Base-by-base conservation (phyloP, 805 yeast species). In the Yarrowia keelungensis region DNA sequence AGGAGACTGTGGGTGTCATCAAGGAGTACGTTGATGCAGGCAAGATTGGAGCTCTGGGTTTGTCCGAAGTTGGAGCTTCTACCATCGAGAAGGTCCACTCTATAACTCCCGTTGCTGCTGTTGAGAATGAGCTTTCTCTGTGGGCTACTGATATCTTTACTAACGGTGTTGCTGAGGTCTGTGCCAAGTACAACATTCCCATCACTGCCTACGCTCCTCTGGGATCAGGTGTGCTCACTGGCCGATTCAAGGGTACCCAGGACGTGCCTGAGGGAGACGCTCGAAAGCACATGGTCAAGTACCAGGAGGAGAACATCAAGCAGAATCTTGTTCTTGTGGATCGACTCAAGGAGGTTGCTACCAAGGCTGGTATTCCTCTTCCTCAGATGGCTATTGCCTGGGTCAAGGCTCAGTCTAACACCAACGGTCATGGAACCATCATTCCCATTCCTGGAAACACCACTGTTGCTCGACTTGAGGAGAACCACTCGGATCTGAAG, bases 361-460 rank as follows among this genome's bases (percentile, higher is more conserved):
- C 81, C 36, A 74, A 79, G 45, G 79, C 80, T 67, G 79, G 79
- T 47, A 77, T 83, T 15, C 81, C 89, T 3, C 75, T 87, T 8
- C 86, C 93, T 10, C 97, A 92, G 77, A 72, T 90, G 47, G 87
- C 92, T 3, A 77, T 92, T 26, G 87, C 91, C 2, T 91, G 91
- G 87, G 78, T 87, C 69, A 79, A 83, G 68, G 82, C 84, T 66
- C 81, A 76, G 73, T 76, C 80, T 9, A 65, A 72, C 47, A 72
- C 71, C 11, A 67, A 72, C n/a, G 78, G 78, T 69, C 80, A 80
- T 69, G 85, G 92, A 35, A 81, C 79, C 69, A 82, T 91, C 53
- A 75, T 92, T 56, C 96, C 97, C 42, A 89, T 92, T 76, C 97
- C 97, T 22, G 88, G 93, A 67, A 88, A 91, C 3, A 84, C 92